Evolutionary conservation across 2,329 filamentous ascomycete genomes (phyloP).

Genomic region (Fusarium circinatum): DNA sequence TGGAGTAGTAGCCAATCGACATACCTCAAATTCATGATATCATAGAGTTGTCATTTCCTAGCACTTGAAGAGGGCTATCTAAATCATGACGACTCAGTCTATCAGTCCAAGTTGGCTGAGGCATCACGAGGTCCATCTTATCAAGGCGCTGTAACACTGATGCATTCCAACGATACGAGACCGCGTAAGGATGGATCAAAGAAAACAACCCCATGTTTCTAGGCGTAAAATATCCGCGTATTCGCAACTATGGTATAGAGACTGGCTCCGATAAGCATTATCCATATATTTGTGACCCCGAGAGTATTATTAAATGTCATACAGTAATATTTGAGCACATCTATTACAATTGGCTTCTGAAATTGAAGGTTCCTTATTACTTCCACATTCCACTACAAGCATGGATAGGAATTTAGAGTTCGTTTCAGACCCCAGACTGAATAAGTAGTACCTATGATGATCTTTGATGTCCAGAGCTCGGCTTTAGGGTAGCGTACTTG

Average conservation of each 20-base stretch:
- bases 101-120: background rate
- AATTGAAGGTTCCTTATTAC: rapidly evolving
- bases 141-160: background rate
- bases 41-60: background rate
- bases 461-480: background rate
- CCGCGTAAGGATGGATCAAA: no score
- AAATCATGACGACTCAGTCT: background rate
- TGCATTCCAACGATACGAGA: background rate
- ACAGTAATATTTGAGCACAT: rapidly evolving
- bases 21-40: background rate
- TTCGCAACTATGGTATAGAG: no score
- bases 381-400: no score
- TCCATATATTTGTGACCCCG: rapidly evolving
- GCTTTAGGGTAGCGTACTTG: background rate
- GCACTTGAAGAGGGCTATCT: no score
- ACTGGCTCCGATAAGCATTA: rapidly evolving
- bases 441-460: no score
- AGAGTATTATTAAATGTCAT: background rate
- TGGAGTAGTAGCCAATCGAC: background rate
- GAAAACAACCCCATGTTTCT: background rate
- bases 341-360: background rate
- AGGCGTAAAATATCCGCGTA: background rate
- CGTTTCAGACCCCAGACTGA: background rate
- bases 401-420: background rate
- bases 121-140: background rate